These are phyloP conservation scores for Chernovozyma aurita DNA, from an alignment of 1,139 yeast species.

Conservation along the genomic window DNA sequence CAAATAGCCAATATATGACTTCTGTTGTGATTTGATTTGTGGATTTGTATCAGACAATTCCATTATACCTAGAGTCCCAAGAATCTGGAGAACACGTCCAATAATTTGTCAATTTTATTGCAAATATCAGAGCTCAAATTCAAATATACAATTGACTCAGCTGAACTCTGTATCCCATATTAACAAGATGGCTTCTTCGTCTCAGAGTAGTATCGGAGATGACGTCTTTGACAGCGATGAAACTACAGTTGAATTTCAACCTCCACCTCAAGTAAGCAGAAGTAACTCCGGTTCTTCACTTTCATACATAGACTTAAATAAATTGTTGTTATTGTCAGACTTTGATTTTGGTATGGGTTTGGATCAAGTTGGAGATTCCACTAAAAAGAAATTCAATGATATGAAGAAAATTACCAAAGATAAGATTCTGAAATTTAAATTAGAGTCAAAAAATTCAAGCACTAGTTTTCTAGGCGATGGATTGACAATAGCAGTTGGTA, in stretches of 20 bases:
- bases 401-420: constrained; percentile 36
- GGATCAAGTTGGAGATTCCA: constrained; percentile 33
- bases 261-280: constrained; percentile 9
- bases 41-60: too few relatives aligned
- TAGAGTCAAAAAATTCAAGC: neutral
- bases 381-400: constrained; percentile 31
- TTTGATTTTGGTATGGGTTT: constrained; percentile 43
- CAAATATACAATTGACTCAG: too few relatives aligned
- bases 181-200: too few relatives aligned
- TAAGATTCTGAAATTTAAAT: constrained; percentile 22
- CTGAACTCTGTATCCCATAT: too few relatives aligned
- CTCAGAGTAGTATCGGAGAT: neutral
- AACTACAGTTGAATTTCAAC: neutral
- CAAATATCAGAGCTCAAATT: too few relatives aligned
- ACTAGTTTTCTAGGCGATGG: constrained; percentile 1
- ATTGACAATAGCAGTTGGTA: neutral
- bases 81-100: too few relatives aligned
- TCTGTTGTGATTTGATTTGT: too few relatives aligned
- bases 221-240: constrained; percentile 1
- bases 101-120: too few relatives aligned
- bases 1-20: too few relatives aligned
- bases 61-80: too few relatives aligned
- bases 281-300: constrained; percentile 33
- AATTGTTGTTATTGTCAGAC: constrained; percentile 35
- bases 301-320: constrained; percentile 35